These are phyloP conservation scores for Mesotaenium endlicherianum DNA, from an alignment of 139 green algal genomes.

Conservation along the genomic window DNA sequence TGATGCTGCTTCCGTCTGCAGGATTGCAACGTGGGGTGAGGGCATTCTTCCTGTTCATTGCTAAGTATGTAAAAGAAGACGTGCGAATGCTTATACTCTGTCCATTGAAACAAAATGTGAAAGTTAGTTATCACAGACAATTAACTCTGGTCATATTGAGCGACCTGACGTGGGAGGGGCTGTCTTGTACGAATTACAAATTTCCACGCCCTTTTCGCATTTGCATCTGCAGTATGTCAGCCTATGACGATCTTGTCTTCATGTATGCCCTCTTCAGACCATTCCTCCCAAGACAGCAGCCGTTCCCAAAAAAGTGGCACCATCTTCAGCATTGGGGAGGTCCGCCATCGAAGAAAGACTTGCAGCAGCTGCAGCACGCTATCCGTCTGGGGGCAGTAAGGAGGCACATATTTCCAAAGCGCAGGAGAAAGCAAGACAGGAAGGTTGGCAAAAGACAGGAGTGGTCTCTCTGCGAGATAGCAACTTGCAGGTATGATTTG, in stretches of 20 bases:
- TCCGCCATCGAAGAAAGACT: no score
- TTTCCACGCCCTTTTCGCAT: neutral
- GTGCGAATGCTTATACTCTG: no score
- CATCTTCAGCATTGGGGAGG: no score
- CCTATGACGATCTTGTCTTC: neutral
- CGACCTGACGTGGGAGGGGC: neutral
- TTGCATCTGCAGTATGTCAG: neutral
- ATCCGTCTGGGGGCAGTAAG: constrained; percentile 1
- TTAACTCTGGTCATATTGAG: neutral
- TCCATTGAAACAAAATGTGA: neutral
- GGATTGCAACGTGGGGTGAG: constrained; percentile 1
- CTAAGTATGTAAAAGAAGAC: no score
- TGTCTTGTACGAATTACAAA: neutral
- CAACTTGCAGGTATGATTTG: constrained; percentile 20
- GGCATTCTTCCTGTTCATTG: no score
- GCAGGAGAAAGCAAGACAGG: constrained; percentile 17
- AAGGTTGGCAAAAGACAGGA: constrained; percentile 10
- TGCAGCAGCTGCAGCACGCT: no score
- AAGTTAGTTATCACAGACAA: neutral
- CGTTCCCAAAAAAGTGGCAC: no score
- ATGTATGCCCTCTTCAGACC: neutral
- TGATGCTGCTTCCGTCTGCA: constrained; percentile 17
- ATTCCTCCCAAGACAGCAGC: neutral
- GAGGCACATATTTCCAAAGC: neutral
- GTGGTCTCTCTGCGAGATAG: constrained; percentile 4